These are phyloP conservation scores for Limonomyces culmigenus DNA, from an alignment of 1,284 basidiomycete species.

Conservation along the genomic window DNA sequence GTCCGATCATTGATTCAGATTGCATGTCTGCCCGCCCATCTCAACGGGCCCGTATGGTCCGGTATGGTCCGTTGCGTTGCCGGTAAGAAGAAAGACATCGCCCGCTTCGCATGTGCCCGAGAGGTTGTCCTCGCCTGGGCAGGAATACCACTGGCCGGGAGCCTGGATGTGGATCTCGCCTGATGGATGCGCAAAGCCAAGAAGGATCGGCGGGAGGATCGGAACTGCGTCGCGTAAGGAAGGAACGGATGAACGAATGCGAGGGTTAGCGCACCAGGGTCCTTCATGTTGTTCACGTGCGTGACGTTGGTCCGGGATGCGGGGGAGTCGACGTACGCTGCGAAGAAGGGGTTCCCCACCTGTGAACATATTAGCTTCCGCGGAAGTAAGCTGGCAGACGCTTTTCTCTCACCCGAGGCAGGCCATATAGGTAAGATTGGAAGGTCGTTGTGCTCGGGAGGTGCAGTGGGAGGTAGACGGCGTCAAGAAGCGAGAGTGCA, in stretches of 20 bases:
- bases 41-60: too few relatives aligned
- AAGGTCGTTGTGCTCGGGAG: slow-evolving; percentile 19
- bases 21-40: too few relatives aligned
- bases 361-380: not conserved
- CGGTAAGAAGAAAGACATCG: too few relatives aligned
- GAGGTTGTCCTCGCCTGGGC: slow-evolving; percentile 10
- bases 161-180: slow-evolving; percentile 19
- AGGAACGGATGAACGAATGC: too few relatives aligned
- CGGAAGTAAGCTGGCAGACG: not conserved
- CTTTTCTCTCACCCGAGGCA: slow-evolving; percentile 18
- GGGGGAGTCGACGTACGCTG: slow-evolving; percentile 31
- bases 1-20: too few relatives aligned
- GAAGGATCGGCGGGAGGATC: slow-evolving; percentile 7
- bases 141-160: slow-evolving; percentile 11
- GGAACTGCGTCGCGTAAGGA: too few relatives aligned
- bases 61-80: too few relatives aligned
- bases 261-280: too few relatives aligned
- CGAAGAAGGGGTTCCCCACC: slow-evolving; percentile 15
- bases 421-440: slow-evolving; percentile 24
- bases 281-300: slow-evolving; percentile 30
- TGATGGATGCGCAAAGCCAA: slow-evolving; percentile 5
- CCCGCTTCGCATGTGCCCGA: slow-evolving; percentile 11
- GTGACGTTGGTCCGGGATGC: slow-evolving; percentile 17
- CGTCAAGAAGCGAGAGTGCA: slow-evolving; percentile 29
- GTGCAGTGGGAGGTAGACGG: slow-evolving; percentile 27